Evolutionary conservation across 768 basidiomycete species (phyloP).

Genomic region (Crassisporium funariophilum): DNA sequence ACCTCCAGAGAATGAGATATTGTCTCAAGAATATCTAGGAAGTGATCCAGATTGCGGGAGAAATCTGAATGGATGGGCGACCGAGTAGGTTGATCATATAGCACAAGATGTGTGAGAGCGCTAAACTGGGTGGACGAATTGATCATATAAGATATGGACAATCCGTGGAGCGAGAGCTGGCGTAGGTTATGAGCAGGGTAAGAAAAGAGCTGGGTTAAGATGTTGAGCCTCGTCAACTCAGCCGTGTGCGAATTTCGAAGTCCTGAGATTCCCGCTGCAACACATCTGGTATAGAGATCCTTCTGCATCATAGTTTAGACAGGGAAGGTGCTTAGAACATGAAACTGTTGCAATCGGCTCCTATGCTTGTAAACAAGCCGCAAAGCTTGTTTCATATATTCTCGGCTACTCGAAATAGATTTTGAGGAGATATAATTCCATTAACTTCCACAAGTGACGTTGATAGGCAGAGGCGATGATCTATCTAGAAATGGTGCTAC

Average conservation of each 20-base stretch:
- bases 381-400: neutral
- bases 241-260: neutral
- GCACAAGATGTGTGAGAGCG: slow-evolving; percentile 3
- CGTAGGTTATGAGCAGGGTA: neutral
- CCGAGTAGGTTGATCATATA: neutral
- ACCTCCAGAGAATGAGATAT: neutral
- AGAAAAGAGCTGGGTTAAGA: neutral
- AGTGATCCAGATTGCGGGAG: neutral
- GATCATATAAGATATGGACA: neutral
- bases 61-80: neutral
- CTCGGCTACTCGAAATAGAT: neutral
- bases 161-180: neutral
- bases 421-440: too few species aligned
- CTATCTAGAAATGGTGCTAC: neutral
- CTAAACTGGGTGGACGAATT: neutral
- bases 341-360: neutral
- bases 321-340: neutral
- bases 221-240: neutral
- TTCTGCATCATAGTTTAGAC: neutral
- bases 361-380: neutral
- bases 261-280: neutral
- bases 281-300: neutral
- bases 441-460: neutral
- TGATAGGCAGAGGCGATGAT: neutral
- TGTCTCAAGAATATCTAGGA: slow-evolving; percentile 1